Conservation (phyloP, 345 rosid species). For the Balakata baccata region DNA sequence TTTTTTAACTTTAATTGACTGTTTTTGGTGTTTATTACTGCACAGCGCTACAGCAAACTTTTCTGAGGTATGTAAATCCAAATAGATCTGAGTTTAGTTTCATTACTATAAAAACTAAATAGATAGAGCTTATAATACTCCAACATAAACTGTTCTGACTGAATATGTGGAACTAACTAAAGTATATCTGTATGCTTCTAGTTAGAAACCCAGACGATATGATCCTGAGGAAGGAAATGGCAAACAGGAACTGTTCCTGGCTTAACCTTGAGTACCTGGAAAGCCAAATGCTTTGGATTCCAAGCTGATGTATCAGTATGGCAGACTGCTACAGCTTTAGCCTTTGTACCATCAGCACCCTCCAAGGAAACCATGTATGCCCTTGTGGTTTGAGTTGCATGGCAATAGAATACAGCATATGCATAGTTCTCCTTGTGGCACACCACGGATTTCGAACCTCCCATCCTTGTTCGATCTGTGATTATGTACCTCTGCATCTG, state of each 20-base stretch:
- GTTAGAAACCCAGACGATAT: slow-evolving; percentile 19
- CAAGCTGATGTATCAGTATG: slow-evolving; percentile 80
- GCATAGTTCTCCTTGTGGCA: slow-evolving; percentile 84
- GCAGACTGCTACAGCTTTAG: slow-evolving; percentile 71
- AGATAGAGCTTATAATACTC: neutral
- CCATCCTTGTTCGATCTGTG: slow-evolving; percentile 30
- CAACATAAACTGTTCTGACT: slow-evolving; percentile 13
- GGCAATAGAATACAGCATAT: slow-evolving; percentile 81
- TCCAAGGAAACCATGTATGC: slow-evolving; percentile 53
- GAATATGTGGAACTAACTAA: slow-evolving; percentile 7
- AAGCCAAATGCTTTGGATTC: slow-evolving; percentile 28
- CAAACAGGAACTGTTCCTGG: slow-evolving; percentile 24
- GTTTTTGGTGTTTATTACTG: neutral
- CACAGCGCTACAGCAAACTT: slow-evolving; percentile 9
- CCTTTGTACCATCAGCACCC: slow-evolving; percentile 60
- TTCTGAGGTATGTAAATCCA: slow-evolving; percentile 5
- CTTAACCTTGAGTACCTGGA: slow-evolving; percentile 24
- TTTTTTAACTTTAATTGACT: no score
- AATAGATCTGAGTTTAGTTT: slow-evolving; percentile 2
- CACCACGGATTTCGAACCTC: slow-evolving; percentile 46
- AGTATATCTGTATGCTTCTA: slow-evolving; percentile 24
- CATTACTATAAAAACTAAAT: slow-evolving; percentile 21
- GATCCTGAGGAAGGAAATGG: slow-evolving; percentile 27
- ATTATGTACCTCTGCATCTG: slow-evolving; percentile 49
- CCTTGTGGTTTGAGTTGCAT: slow-evolving; percentile 49